A percentile compares a stretch with the other conserved stretches of the same genome.
These are phyloP conservation scores for Acephala macrosclerotiorum DNA, from an alignment of 2,329 filamentous ascomycete genomes.

Conservation along the genomic window DNA sequence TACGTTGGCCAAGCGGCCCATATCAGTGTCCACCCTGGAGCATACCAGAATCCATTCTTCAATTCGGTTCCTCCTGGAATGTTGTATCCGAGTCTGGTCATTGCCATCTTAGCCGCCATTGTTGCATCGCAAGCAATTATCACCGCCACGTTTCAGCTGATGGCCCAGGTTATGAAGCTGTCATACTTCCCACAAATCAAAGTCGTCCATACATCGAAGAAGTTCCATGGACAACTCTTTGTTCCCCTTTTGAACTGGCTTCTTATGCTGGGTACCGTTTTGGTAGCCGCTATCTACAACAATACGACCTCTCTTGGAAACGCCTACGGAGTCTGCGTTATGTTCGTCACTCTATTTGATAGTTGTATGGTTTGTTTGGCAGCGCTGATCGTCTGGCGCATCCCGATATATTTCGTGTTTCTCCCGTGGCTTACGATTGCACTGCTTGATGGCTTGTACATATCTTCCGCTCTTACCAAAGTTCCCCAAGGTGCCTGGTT, in stretches of 20 bases:
- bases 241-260: constrained; percentile 79
- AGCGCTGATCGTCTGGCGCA: constrained; percentile 74
- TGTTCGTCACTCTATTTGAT: constrained; percentile 79
- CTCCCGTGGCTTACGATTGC: constrained; percentile 69
- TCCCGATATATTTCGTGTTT: constrained; percentile 65
- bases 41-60: constrained; percentile 78
- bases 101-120: constrained; percentile 76
- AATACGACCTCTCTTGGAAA: constrained; percentile 75
- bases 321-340: constrained; percentile 74
- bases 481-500: constrained; percentile 82
- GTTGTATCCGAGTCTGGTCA: constrained; percentile 71
- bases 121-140: constrained; percentile 83
- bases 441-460: constrained; percentile 70
- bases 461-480: constrained; percentile 74
- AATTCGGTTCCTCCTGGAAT: constrained; percentile 71
- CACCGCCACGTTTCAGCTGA: constrained; percentile 72
- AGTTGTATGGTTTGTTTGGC: constrained; percentile 77
- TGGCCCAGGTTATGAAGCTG: constrained; percentile 76
- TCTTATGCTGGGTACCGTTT: constrained; percentile 74
- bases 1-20: constrained; percentile 72
- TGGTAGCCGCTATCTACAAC: constrained; percentile 76
- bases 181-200: constrained; percentile 80
- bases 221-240: constrained; percentile 78
- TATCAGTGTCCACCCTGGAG: constrained; percentile 58
- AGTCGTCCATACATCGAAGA: constrained; percentile 72